phyloP scores from a whole-genome alignment of 768 basidiomycete genomes.

The Boletus sp. region DNA sequence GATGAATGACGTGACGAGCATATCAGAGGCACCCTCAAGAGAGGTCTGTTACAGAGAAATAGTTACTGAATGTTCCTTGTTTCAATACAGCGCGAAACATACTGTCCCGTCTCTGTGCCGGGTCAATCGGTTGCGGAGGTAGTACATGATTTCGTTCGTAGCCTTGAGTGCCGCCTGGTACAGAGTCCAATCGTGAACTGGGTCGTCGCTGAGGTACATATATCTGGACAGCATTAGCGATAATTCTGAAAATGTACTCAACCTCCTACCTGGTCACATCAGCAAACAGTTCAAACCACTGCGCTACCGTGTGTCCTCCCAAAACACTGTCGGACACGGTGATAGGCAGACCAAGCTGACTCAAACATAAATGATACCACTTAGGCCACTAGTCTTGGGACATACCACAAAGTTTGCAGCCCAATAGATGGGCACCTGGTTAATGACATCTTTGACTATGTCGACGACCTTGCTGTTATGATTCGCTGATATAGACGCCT shows the following conservation, averaged over 20 bases:
- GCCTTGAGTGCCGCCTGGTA: conserved; percentile 26
- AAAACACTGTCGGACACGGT: conserved; percentile 33
- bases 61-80: background rate
- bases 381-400: background rate
- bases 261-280: conserved; percentile 36
- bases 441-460: conserved; percentile 65
- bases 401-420: conserved; percentile 55
- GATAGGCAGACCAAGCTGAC: conserved; percentile 31
- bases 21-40: conserved; percentile 18
- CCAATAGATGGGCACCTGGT: conserved; percentile 60
- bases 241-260: background rate
- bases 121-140: conserved; percentile 23
- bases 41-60: conserved; percentile 11
- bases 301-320: conserved; percentile 39
- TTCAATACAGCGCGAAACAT: conserved; percentile 1
- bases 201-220: conserved; percentile 34
- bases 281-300: conserved; percentile 49
- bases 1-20: conserved; percentile 18
- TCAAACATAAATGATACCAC: background rate
- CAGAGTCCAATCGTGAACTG: conserved; percentile 32
- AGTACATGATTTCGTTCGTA: conserved; percentile 23
- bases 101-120: conserved; percentile 19
- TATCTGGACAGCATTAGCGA: conserved; percentile 29
- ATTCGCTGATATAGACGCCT: conserved; percentile 7
- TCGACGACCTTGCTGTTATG: conserved; percentile 40